These are phyloP conservation scores for Colletotrichum brevisporum DNA, from an alignment of 2,329 filamentous ascomycete genomes.

Conservation along the genomic window DNA sequence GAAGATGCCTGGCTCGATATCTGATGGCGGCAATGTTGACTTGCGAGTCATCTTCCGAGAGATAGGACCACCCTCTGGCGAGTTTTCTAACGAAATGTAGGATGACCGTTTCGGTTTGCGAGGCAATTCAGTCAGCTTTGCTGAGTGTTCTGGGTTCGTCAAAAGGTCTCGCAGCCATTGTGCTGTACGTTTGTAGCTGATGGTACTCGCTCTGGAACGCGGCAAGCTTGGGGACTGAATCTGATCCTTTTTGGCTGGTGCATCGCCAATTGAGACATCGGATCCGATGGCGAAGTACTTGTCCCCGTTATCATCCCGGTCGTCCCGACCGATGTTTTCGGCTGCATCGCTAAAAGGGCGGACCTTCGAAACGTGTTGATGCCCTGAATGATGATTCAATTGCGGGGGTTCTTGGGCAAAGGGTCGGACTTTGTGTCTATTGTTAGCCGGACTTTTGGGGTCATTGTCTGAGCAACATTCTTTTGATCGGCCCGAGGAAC, in stretches of 20 bases:
- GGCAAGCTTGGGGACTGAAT: conserved; percentile 44
- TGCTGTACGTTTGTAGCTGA: conserved; percentile 52
- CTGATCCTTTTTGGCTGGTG: conserved; percentile 11
- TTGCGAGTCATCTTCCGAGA: conserved; percentile 38
- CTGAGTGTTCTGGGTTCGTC: conserved; percentile 45
- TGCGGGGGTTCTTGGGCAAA: conserved; percentile 25
- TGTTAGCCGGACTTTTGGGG: no score
- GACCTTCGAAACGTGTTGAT: conserved; percentile 33
- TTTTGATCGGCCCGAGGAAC: not conserved
- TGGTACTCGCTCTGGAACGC: conserved; percentile 44
- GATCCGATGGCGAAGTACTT: conserved; percentile 20
- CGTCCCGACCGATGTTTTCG: not conserved
- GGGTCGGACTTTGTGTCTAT: conserved; percentile 22
- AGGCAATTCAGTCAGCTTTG: conserved; percentile 48
- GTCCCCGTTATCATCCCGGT: not conserved
- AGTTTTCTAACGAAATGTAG: conserved; percentile 1
- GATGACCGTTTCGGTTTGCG: conserved; percentile 15
- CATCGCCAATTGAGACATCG: conserved; percentile 26
- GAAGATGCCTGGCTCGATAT: conserved; percentile 46
- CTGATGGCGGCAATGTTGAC: conserved; percentile 36
- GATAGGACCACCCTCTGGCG: not conserved
- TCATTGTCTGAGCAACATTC: not conserved
- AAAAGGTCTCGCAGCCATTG: conserved; percentile 52
- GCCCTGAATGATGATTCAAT: conserved; percentile 34
- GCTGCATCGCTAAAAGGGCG: conserved; percentile 25